Percentiles rank a stretch among this genome's conserved stretches.
Evolutionary conservation across 257 asterid genomes (phyloP).

Genomic region (Perilla frutescens): DNA sequence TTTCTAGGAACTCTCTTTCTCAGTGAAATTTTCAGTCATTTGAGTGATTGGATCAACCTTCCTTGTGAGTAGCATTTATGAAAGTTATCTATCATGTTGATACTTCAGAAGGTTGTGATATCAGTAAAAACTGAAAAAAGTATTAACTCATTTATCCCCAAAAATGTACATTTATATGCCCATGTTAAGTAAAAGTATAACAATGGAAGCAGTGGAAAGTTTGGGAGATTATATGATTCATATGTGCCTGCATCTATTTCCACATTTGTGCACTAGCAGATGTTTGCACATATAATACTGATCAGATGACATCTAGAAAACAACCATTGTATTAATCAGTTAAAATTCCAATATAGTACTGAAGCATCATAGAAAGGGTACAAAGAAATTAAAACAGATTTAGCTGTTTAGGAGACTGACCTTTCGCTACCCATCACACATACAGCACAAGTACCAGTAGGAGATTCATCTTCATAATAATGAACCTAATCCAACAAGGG

Average conservation of each 20-base stretch:
- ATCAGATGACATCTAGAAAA: neutral
- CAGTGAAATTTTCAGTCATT: neutral
- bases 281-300: no score
- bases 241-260: no score
- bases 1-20: neutral
- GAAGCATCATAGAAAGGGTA: neutral
- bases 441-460: constrained; percentile 83
- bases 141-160: neutral
- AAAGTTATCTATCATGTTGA: neutral
- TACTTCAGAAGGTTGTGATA: neutral
- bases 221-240: no score
- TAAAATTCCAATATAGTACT: neutral
- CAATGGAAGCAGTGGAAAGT: no score
- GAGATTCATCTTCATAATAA: constrained; percentile 71
- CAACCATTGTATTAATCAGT: neutral
- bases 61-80: neutral
- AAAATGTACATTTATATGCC: neutral
- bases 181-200: neutral
- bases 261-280: no score
- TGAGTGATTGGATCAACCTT: neutral
- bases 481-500: constrained; percentile 54
- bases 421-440: constrained; percentile 76
- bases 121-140: neutral
- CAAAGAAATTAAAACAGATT: neutral
- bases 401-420: constrained; percentile 44